phyloP scores from a whole-genome alignment of 371 early-diverging fungal genomes.

The Mucor racemosus region DNA sequence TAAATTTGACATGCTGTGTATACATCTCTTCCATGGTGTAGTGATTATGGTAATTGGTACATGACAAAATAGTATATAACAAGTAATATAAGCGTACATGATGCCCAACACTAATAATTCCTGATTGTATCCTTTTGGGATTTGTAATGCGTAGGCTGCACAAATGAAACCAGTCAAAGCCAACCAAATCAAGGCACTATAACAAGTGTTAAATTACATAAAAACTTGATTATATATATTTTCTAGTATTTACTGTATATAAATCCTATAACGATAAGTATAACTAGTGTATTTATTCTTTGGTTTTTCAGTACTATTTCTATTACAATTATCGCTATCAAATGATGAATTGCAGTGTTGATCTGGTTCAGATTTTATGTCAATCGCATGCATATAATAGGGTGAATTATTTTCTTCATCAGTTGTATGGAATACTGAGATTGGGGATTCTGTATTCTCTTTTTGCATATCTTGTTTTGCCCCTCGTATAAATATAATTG shows the following conservation, averaged over 20 bases:
- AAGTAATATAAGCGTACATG: conserved; percentile 29
- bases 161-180: conserved; percentile 31
- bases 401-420: not conserved
- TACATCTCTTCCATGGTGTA: conserved; percentile 13
- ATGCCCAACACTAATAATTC: conserved; percentile 36
- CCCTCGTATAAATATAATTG: not conserved
- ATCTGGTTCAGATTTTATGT: conserved; percentile 1
- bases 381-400: not conserved
- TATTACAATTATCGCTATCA: not conserved
- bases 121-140: conserved; percentile 41
- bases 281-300: not conserved
- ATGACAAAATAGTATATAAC: conserved; percentile 39
- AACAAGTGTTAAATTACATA: too few relatives aligned
- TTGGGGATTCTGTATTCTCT: not conserved
- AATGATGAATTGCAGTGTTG: not conserved
- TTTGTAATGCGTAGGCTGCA: conserved; percentile 32
- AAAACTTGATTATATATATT: not conserved
- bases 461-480: conserved; percentile 1
- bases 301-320: not conserved
- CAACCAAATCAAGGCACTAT: conserved; percentile 30
- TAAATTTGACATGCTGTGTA: not conserved
- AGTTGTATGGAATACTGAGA: not conserved
- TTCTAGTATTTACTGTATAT: not conserved
- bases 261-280: not conserved
- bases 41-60: conserved; percentile 35